Percentiles rank a stretch among this genome's conserved stretches.
These are phyloP conservation scores for Hymenoscyphus occultus DNA, from an alignment of 2,329 filamentous ascomycete species.

Conservation along the genomic window DNA sequence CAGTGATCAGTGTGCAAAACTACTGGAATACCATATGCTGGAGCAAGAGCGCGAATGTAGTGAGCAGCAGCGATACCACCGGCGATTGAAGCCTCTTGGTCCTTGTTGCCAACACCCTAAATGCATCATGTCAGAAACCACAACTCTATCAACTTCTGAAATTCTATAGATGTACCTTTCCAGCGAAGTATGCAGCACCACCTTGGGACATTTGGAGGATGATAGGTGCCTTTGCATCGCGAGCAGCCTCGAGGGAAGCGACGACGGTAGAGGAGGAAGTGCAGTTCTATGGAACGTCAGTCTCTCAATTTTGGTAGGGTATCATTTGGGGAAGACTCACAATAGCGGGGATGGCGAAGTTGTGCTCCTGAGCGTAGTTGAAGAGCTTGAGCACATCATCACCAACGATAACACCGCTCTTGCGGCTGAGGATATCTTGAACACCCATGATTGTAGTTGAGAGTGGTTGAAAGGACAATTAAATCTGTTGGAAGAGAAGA, in stretches of 20 bases:
- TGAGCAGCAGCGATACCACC: slow-evolving; percentile 87
- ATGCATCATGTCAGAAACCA: slow-evolving; percentile 16
- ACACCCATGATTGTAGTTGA: slow-evolving; percentile 41
- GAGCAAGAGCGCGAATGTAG: slow-evolving; percentile 87
- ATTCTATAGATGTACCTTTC: slow-evolving; percentile 56
- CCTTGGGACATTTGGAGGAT: slow-evolving; percentile 93
- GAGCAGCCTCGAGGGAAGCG: slow-evolving; percentile 87
- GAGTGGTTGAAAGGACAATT: slow-evolving; percentile 15
- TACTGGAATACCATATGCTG: slow-evolving; percentile 84
- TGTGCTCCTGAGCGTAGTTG: slow-evolving; percentile 82
- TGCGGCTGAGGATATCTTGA: slow-evolving; percentile 56
- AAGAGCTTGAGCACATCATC: slow-evolving; percentile 72
- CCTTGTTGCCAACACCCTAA: slow-evolving; percentile 71
- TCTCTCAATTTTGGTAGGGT: not conserved
- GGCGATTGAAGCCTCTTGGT: slow-evolving; percentile 85
- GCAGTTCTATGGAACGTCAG: slow-evolving; percentile 60
- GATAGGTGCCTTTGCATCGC: slow-evolving; percentile 86
- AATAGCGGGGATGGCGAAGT: slow-evolving; percentile 85
- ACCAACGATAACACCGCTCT: slow-evolving; percentile 64
- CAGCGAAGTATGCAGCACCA: slow-evolving; percentile 88
- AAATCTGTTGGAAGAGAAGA: slow-evolving; percentile 10
- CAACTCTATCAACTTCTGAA: not conserved
- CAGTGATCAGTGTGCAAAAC: slow-evolving; percentile 97
- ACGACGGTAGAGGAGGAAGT: slow-evolving; percentile 89
- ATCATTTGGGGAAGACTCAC: slow-evolving; percentile 40